Evolutionary conservation across 1,284 basidiomycete genomes (phyloP).

Genomic region (Bjerkandera adusta): DNA sequence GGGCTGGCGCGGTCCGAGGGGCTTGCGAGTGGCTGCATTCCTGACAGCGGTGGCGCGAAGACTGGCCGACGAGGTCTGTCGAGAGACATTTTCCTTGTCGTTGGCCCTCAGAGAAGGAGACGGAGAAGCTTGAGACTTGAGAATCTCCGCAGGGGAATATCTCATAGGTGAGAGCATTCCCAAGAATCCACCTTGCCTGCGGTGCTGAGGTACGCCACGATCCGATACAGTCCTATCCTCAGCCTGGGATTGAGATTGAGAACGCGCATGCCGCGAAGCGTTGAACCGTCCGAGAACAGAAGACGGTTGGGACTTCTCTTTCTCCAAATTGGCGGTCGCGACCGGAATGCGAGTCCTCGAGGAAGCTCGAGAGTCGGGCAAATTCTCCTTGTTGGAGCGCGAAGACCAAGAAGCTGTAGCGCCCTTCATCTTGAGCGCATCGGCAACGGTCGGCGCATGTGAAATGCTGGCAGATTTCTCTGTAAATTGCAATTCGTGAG

Average conservation of each 20-base stretch:
- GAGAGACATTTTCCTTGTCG: slow-evolving; percentile 31
- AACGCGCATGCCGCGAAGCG: neutral
- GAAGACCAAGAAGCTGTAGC: too few relatives aligned
- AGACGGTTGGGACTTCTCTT: slow-evolving; percentile 10
- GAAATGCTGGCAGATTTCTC: slow-evolving; percentile 51
- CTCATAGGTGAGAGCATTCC: slow-evolving; percentile 30
- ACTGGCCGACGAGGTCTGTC: neutral
- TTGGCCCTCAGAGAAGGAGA: slow-evolving; percentile 6
- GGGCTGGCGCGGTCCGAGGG: slow-evolving; percentile 27
- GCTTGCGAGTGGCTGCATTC: slow-evolving; percentile 20
- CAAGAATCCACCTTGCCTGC: too few relatives aligned
- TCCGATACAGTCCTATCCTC: slow-evolving; percentile 5
- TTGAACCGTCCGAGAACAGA: slow-evolving; percentile 1
- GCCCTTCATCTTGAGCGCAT: too few relatives aligned
- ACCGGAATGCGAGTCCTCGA: neutral
- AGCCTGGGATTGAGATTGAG: slow-evolving; percentile 5
- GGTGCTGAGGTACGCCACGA: too few relatives aligned
- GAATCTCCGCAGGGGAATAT: slow-evolving; percentile 20
- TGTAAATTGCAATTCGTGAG: slow-evolving; percentile 21
- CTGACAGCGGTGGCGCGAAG: slow-evolving; percentile 12
- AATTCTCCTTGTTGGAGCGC: slow-evolving; percentile 23
- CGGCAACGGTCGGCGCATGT: too few relatives aligned
- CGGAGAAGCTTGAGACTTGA: neutral
- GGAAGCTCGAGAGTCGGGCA: too few relatives aligned
- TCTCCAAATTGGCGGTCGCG: slow-evolving; percentile 5